Evolutionary conservation across 371 early-diverging fungal genomes (phyloP), one percentile per base, ranked within the genome.

Genomic region (Rhizopus sp.): DNA sequence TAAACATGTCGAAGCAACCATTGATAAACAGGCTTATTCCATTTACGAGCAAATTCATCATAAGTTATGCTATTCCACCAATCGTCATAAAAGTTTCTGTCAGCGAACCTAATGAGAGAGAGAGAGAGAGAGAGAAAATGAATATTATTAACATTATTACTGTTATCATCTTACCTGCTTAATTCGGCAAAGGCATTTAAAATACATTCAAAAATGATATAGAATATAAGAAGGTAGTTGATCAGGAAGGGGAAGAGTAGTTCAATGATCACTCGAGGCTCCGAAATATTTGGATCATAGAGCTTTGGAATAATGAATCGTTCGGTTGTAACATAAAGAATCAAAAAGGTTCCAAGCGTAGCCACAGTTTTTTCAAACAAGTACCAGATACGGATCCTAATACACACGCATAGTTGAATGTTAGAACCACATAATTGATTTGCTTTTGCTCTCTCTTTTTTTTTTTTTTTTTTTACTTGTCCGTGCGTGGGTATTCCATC

Each of bases 1-100:
- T 97, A 97, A 5, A 97, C 89, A 71, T 98, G 97, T 50, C 95
- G 87, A 34, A 95, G 84, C 35, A 98, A 75, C 78, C 97, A 98
- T 41, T 92, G 85, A 68, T 99, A 95, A 30, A 98, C 99, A 3
- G 95, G 97, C 59, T 89, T 92, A 77, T 99, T 99, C 99, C 99
- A 99, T 65, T 95, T 92, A 50, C 96, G 87, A 44, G 97, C 94
- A 78, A 93, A 99, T 70, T 97, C 97, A 60, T 92, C 95, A 61
- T 91, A 94, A 0, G 90, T 88, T n/a, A 84, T 71, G 60, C 87
- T 85, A 23, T 99, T 99, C 99, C 99, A 99, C 98, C 98, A 99
- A 72, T 97, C 95, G 57, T 93, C 95, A 77, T 98, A 99, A 78
- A 98, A 98, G 62, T 90, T 87, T 44, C 95, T 87, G 69, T 99